Percentiles rank a stretch among this genome's conserved stretches.
Evolutionary conservation across 2,329 filamentous ascomycete genomes (phyloP).

Genomic region (Orbilia blumenaviensis): DNA sequence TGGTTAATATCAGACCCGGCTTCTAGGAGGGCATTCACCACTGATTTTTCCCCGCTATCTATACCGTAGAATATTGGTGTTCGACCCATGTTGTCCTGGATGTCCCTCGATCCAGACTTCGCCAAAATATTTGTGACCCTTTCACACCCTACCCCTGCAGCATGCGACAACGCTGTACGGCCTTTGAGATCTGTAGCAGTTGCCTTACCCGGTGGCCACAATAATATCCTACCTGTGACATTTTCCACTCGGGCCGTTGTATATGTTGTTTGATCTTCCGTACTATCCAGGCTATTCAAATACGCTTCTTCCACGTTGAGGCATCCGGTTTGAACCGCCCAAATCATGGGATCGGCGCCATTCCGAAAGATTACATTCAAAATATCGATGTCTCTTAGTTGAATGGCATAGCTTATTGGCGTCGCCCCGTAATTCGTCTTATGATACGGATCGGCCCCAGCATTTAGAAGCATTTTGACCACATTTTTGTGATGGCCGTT

Average conservation of each 20-base stretch:
- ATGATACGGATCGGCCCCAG: neutral
- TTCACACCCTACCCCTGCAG: neutral
- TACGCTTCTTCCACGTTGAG: neutral
- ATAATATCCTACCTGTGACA: no score
- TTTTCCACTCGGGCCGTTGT: no score
- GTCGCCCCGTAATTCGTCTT: neutral
- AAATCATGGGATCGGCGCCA: neutral
- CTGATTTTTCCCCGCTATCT: neutral
- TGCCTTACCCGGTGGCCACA: neutral
- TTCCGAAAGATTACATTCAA: neutral
- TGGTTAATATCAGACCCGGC: neutral
- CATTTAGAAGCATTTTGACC: neutral
- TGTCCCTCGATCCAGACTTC: neutral
- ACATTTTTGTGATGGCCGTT: neutral
- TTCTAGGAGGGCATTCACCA: neutral
- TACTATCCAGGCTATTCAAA: no score
- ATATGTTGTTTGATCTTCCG: no score
- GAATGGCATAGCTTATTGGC: neutral
- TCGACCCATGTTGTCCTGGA: neutral
- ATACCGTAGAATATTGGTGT: slow-evolving; percentile 5
- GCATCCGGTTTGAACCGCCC: neutral
- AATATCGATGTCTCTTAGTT: neutral
- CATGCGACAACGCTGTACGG: neutral
- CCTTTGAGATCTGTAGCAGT: neutral
- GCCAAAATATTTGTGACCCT: neutral